These are phyloP conservation scores for Pinus tabuliformis DNA, from an alignment of 75 land plant species.

Conservation along the genomic window DNA sequence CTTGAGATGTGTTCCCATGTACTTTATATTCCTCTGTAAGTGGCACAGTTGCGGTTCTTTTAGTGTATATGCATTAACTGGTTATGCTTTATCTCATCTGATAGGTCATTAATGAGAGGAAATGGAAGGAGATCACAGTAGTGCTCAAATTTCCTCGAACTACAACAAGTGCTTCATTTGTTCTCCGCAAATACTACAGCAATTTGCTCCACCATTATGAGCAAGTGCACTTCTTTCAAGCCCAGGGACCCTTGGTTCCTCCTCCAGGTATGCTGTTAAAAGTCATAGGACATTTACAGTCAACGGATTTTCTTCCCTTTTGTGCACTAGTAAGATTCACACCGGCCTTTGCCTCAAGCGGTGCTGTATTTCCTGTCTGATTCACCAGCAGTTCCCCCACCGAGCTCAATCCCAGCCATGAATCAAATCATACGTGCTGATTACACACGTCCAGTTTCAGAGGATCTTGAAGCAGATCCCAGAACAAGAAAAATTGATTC, in stretches of 20 bases:
- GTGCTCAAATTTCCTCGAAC: constrained; percentile 74
- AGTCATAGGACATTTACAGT: no score
- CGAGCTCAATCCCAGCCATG: background rate
- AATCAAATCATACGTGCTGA: constrained; percentile 1
- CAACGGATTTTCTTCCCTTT: no score
- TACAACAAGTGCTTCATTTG: constrained; percentile 92
- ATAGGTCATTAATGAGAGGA: constrained; percentile 79
- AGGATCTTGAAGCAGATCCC: background rate
- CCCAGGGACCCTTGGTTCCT: constrained; percentile 44
- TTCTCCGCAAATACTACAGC: constrained; percentile 77
- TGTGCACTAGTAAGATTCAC: no score
- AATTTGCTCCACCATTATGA: constrained; percentile 76
- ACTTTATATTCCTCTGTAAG: background rate
- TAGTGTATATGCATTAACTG: no score
- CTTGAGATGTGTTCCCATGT: background rate
- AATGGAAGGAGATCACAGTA: constrained; percentile 85
- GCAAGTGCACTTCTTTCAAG: constrained; percentile 70
- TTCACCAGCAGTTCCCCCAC: constrained; percentile 2
- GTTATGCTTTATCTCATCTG: background rate
- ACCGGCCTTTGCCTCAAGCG: background rate
- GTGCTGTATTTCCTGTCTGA: background rate
- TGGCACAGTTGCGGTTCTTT: no score
- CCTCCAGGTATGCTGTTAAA: constrained; percentile 39
- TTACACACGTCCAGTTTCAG: constrained; percentile 5
- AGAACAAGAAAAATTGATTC: constrained; percentile 6